Evolutionary conservation across 2,329 filamentous ascomycete species (phyloP), one percentile per base, ranked within the genome.

Genomic region (Blastomyces parvus): DNA sequence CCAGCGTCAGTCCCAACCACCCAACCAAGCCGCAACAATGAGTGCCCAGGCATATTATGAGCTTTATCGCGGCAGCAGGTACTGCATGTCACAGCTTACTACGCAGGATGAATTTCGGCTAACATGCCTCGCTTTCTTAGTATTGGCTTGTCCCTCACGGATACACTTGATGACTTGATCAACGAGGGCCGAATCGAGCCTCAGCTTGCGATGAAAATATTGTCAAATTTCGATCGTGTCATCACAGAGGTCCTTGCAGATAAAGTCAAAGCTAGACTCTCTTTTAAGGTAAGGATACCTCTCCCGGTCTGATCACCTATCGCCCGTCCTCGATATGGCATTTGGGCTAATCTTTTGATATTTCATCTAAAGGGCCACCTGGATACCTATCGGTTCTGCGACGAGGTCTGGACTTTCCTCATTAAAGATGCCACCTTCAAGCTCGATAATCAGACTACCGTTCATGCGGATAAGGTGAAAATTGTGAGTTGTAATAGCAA

Each of bases 401-500:
- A 99, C 78, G 94, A 99, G 80, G 94, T 99, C 64, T 99, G 94
- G 94, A 99, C 94, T 1, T 99, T 99, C 77, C 84, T 99, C 64
- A 96, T 99, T 78, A 97, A 97, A 79, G 94, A 97, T 69, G 92
- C 97, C 63, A 91, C 88, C n/a, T 97, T 99, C 81, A 99, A 99
- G 80, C 88, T 97, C 80, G 93, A 97, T 70, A 90, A 88, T 69
- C 85, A 84, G 63, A 84, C 86, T 65, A 84, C 85, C 0, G 86
- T 97, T 17, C 80, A 84, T 46, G 91, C 92, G 25, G 93, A 97
- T 74, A 93, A 91, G 76, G 90, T 99, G 77, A 97, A 97, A 86
- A 99, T 99, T 69, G 94, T 99, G 59, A 95, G 90, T 78, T 97
- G 93, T 78, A 96, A 95, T 73, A 92, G 92, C 69, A 97, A 97